Evolutionary conservation across 2,329 filamentous ascomycete genomes (phyloP).

Genomic region (Trichoderma koningii): DNA sequence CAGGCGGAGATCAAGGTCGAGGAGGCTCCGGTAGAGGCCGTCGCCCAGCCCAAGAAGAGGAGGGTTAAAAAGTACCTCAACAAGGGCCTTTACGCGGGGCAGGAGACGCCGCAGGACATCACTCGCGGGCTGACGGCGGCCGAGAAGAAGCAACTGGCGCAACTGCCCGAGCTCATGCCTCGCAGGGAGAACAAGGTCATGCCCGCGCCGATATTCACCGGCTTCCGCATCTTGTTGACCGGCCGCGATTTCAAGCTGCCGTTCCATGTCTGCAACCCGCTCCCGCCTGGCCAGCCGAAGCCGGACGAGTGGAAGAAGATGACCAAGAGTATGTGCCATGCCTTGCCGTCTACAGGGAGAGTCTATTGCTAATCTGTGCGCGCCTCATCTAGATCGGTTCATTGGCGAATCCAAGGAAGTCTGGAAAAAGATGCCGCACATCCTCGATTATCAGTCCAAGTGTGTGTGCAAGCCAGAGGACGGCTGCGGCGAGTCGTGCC

Average conservation of each 20-base stretch:
- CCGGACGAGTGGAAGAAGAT: slow-evolving; percentile 91
- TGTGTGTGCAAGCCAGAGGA: slow-evolving; percentile 77
- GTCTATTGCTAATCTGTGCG: slow-evolving; percentile 32
- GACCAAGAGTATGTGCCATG: slow-evolving; percentile 71
- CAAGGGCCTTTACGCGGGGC: slow-evolving; percentile 86
- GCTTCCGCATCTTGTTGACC: slow-evolving; percentile 68
- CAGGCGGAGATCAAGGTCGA: slow-evolving; percentile 23
- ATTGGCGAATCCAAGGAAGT: slow-evolving; percentile 77
- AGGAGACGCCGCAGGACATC: slow-evolving; percentile 57
- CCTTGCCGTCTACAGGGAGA: no score
- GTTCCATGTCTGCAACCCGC: slow-evolving; percentile 84
- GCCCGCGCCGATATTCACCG: slow-evolving; percentile 77
- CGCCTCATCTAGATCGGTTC: slow-evolving; percentile 69
- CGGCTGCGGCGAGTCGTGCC: slow-evolving; percentile 85
- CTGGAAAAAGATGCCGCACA: slow-evolving; percentile 78
- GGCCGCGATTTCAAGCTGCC: slow-evolving; percentile 86
- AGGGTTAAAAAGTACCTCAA: slow-evolving; percentile 74
- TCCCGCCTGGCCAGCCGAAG: slow-evolving; percentile 83
- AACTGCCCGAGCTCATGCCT: slow-evolving; percentile 51
- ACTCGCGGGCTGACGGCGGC: slow-evolving; percentile 50
- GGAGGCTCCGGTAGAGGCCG: slow-evolving; percentile 44
- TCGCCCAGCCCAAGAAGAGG: slow-evolving; percentile 45
- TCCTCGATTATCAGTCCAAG: slow-evolving; percentile 72
- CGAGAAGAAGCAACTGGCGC: slow-evolving; percentile 55
- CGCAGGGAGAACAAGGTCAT: slow-evolving; percentile 59